These are phyloP conservation scores for Gossypium ekmanianum DNA, from an alignment of 345 rosid species.

Conservation along the genomic window DNA sequence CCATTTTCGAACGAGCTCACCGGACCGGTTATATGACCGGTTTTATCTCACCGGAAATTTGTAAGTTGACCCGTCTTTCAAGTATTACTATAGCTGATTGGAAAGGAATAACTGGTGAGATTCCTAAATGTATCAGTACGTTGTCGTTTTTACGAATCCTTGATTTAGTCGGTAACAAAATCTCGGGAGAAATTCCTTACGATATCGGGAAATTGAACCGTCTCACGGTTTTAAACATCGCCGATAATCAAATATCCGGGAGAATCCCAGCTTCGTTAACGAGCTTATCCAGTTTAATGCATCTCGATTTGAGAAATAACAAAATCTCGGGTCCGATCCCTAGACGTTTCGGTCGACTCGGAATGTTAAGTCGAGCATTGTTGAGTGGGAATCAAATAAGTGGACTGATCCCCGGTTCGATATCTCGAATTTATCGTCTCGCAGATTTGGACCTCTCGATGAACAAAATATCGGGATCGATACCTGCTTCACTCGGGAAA, in stretches of 20 bases:
- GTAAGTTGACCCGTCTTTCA: slow-evolving; percentile 60
- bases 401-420: slow-evolving; percentile 58
- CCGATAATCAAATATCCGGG: slow-evolving; percentile 74
- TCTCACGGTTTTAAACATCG: slow-evolving; percentile 68
- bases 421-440: slow-evolving; percentile 64
- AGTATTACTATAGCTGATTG: slow-evolving; percentile 73
- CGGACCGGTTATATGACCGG: slow-evolving; percentile 85
- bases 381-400: slow-evolving; percentile 55
- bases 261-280: slow-evolving; percentile 55
- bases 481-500: slow-evolving; percentile 62
- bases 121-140: slow-evolving; percentile 57
- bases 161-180: slow-evolving; percentile 68
- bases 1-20: slow-evolving; percentile 56
- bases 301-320: slow-evolving; percentile 74
- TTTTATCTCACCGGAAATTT: slow-evolving; percentile 53
- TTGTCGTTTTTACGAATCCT: slow-evolving; percentile 67
- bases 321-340: slow-evolving; percentile 56
- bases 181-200: slow-evolving; percentile 57
- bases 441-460: slow-evolving; percentile 79
- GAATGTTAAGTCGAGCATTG: slow-evolving; percentile 73
- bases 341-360: slow-evolving; percentile 44
- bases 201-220: slow-evolving; percentile 58
- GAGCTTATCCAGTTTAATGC: slow-evolving; percentile 70
- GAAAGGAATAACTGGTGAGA: slow-evolving; percentile 83
- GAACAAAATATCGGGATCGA: slow-evolving; percentile 54